Percentiles rank a stretch among this genome's conserved stretches.
Conservation (phyloP, 768 basidiomycete species). For the Lactarius psammicola region DNA sequence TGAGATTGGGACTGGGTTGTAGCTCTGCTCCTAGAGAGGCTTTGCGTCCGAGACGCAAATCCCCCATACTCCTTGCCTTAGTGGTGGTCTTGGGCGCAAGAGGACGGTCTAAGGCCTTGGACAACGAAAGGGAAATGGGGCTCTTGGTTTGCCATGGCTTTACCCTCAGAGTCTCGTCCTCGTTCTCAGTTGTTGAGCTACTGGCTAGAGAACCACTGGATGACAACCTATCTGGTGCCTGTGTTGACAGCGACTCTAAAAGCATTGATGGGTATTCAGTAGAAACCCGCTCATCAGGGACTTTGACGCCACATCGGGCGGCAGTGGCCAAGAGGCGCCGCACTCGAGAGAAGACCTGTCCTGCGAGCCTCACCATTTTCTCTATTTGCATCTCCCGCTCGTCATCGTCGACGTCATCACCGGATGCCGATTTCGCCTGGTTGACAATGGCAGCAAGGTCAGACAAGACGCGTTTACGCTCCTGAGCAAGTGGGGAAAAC, state of each 20-base stretch:
- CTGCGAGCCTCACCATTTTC: conserved; percentile 76
- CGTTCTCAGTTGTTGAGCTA: conserved; percentile 14
- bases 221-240: conserved; percentile 19
- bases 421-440: conserved; percentile 66
- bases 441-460: conserved; percentile 80
- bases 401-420: conserved; percentile 48
- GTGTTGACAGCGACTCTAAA: conserved; percentile 26
- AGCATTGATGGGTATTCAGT: conserved; percentile 23
- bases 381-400: conserved; percentile 59
- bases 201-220: conserved; percentile 14
- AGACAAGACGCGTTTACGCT: conserved; percentile 79
- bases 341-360: conserved; percentile 78
- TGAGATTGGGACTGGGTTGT: conserved; percentile 34
- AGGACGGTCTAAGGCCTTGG: conserved; percentile 16
- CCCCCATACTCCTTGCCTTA: conserved; percentile 54
- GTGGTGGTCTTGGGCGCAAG: conserved; percentile 36
- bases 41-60: conserved; percentile 42
- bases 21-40: conserved; percentile 40
- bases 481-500: conserved; percentile 64
- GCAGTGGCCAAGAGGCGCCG: conserved; percentile 76
- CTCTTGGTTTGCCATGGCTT: conserved; percentile 25
- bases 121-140: conserved; percentile 24
- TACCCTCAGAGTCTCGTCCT: conserved; percentile 25
- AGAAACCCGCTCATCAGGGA: conserved; percentile 42
- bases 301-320: conserved; percentile 68